These are phyloP conservation scores for Talaromyces rugulosus DNA, from an alignment of 2,329 filamentous ascomycete species.

Conservation along the genomic window DNA sequence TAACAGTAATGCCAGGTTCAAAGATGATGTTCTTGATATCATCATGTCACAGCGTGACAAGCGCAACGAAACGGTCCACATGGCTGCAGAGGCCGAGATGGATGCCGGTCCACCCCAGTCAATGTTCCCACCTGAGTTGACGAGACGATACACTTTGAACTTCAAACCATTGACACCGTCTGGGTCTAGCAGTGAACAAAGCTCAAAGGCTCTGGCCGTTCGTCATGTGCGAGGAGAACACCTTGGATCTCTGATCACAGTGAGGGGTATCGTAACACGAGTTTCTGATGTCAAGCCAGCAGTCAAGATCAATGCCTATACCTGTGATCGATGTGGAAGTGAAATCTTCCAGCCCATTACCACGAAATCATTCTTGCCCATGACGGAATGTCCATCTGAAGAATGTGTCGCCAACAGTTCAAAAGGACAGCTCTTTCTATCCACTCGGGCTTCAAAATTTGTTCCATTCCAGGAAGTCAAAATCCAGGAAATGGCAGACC, in stretches of 20 bases:
- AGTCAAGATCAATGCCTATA: slow-evolving; percentile 96
- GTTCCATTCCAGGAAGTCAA: slow-evolving; percentile 97
- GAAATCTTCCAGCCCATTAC: slow-evolving; percentile 97
- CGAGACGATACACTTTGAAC: slow-evolving; percentile 87
- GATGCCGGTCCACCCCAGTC: slow-evolving; percentile 65
- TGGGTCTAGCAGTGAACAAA: slow-evolving; percentile 58
- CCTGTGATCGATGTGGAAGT: slow-evolving; percentile 91
- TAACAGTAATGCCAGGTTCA: slow-evolving; percentile 59
- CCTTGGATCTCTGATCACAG: slow-evolving; percentile 86
- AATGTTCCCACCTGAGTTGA: slow-evolving; percentile 87
- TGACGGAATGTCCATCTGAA: slow-evolving; percentile 81
- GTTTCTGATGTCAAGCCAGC: slow-evolving; percentile 97
- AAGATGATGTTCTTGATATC: slow-evolving; percentile 94
- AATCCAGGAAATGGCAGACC: slow-evolving; percentile 98
- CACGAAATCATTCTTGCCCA: slow-evolving; percentile 83
- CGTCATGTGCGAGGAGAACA: slow-evolving; percentile 90
- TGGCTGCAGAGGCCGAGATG: slow-evolving; percentile 61
- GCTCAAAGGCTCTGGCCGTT: slow-evolving; percentile 71
- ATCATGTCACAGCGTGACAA: slow-evolving; percentile 88
- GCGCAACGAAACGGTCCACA: slow-evolving; percentile 72
- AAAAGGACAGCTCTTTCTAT: slow-evolving; percentile 89
- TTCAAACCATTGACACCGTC: slow-evolving; percentile 86
- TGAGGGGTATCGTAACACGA: slow-evolving; percentile 88
- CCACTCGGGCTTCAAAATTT: slow-evolving; percentile 94
- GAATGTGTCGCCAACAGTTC: slow-evolving; percentile 87